These are phyloP conservation scores for Elsinoe arachidis DNA, from an alignment of 2,329 filamentous ascomycete species.

Conservation along the genomic window DNA sequence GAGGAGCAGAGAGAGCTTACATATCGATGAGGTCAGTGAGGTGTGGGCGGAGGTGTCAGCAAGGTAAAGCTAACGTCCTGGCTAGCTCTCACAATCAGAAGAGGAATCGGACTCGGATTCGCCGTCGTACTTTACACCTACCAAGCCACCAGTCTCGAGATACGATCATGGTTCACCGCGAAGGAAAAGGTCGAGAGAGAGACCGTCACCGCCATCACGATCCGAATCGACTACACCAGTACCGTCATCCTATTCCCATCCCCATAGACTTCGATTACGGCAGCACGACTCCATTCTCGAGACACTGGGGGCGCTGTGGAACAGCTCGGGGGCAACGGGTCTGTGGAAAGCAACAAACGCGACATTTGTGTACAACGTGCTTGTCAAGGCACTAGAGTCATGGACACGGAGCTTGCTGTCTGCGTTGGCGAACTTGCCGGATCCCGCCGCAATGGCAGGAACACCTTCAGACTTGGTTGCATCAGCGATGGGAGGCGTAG, in stretches of 20 bases:
- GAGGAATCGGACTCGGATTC: constrained; percentile 63
- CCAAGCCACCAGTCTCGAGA: constrained; percentile 39
- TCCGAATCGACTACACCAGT: constrained; percentile 33
- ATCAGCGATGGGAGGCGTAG: constrained; percentile 53
- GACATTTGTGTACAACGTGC: constrained; percentile 81
- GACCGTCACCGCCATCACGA: constrained; percentile 34
- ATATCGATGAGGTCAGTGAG: constrained; percentile 18
- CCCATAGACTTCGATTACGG: constrained; percentile 60
- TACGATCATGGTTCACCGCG: constrained; percentile 27
- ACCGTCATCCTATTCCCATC: constrained; percentile 26
- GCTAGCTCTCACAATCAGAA: constrained; percentile 31
- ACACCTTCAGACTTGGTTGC: constrained; percentile 40
- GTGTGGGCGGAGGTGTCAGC: too few relatives aligned
- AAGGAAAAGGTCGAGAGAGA: constrained; percentile 36
- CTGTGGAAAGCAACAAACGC: constrained; percentile 92
- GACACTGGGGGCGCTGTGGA: constrained; percentile 79
- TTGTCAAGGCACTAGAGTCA: constrained; percentile 79
- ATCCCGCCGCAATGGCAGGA: constrained; percentile 54
- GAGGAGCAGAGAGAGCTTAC: constrained; percentile 1
- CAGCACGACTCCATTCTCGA: constrained; percentile 75
- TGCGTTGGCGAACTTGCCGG: constrained; percentile 81
- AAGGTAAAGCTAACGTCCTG: neutral
- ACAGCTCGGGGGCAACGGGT: constrained; percentile 79
- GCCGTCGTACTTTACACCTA: constrained; percentile 74
- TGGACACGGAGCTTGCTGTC: constrained; percentile 89